Evolutionary conservation across 2,329 filamentous ascomycete species (phyloP).

Genomic region (Aspergillus ochraceus): DNA sequence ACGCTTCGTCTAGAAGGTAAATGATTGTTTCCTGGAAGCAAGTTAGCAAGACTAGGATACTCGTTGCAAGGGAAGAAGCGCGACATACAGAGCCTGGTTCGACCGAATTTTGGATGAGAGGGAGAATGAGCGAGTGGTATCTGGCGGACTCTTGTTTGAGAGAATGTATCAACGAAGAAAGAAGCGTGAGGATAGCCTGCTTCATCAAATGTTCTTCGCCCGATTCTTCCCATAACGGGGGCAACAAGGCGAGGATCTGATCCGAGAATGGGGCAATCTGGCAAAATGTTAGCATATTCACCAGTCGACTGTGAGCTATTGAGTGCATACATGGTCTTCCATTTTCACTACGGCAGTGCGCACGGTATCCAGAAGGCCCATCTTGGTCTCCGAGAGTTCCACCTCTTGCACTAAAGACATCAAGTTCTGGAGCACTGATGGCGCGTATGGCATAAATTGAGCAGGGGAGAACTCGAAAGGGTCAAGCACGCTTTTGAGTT

Average conservation of each 20-base stretch:
- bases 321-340: conserved; percentile 63
- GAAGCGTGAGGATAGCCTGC: conserved; percentile 83
- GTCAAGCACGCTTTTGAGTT: conserved; percentile 76
- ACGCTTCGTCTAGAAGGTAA: conserved; percentile 85
- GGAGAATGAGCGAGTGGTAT: conserved; percentile 78
- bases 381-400: conserved; percentile 81
- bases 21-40: conserved; percentile 59
- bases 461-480: conserved; percentile 79
- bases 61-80: neutral
- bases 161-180: conserved; percentile 80
- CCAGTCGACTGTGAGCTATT: neutral
- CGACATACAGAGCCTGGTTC: conserved; percentile 66
- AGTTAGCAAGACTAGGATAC: conserved; percentile 5
- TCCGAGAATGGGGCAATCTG: conserved; percentile 68
- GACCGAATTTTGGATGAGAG: conserved; percentile 77
- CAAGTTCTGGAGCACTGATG: conserved; percentile 69
- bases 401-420: conserved; percentile 78
- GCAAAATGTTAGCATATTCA: conserved; percentile 5
- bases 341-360: conserved; percentile 77
- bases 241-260: conserved; percentile 76
- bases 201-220: conserved; percentile 91
- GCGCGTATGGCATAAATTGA: conserved; percentile 74
- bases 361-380: conserved; percentile 85
- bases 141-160: conserved; percentile 75
- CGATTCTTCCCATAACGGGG: conserved; percentile 79